Base-by-base conservation (phyloP, 306 rosid species). In the Trifolium repens region DNA sequence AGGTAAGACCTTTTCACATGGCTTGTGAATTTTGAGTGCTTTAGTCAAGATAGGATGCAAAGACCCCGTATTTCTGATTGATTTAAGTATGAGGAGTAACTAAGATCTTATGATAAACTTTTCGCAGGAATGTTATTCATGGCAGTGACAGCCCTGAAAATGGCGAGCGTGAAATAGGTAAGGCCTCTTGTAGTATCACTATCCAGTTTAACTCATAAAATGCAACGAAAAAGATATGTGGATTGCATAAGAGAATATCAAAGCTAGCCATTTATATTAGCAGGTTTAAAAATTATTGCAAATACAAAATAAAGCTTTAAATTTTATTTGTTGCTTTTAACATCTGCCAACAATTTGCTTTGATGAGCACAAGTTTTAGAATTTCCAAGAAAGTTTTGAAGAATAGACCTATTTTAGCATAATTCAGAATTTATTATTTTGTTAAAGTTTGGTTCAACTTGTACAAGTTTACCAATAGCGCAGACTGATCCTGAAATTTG, bases 101-200 rank as follows among this genome's bases (percentile, higher is more conserved):
- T 73, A 62, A 63, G 17, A 24, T 69, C 78, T 82, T 37, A 61
- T 73, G 55, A 9, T 66, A 77, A 86, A 67, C 46, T 81, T 54
- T 59, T 84, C 75, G 80, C 92, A 96, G 98, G 91, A 96, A 96
- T 74, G 79, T 96, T 73, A 83, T 96, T 71, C 98, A 92, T 88
- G 99, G 98, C 65, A 96, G 99, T 57, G 99, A 96, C 84, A 96
- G 99, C 84, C 98, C 98, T 17, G 99, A 96, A 55, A 96, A 93
- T 68, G 98, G 99, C 65, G 78, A 90, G 88, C 98, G 97, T 37
- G 98, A 96, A 87, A 73, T 90, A 62, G 97, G 99, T 92, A 77
- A 44, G 74, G 67, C 81, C 58, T 61, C 39, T 14, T 59, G 34
- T 15, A 32, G 15, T 46, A 46, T 13, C 15, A 13, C 2, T 53